Evolutionary conservation across 805 yeast species (phyloP), one percentile per base, ranked within the genome.

Genomic region (Nakazawaea wickerhamii): DNA sequence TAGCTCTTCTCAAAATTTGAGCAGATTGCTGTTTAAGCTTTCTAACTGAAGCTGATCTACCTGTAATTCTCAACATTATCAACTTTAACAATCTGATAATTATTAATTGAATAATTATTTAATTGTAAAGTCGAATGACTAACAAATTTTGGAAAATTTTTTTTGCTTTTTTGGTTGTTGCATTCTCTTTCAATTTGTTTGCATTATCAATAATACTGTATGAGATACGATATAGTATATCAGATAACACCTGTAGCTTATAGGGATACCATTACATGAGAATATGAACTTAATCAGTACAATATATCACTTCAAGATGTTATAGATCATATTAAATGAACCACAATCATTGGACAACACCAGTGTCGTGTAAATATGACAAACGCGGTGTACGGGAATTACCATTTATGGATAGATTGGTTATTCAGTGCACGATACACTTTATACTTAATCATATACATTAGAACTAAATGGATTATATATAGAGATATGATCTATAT

Each of bases 311-410:
- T n/a, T n/a, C n/a, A n/a, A n/a, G n/a, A n/a, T n/a, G n/a, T n/a
- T n/a, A n/a, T n/a, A 6, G 36, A 11, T 18, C 15, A 13, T 10
- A n/a, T 13, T 17, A 3, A 18, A 31, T 17, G 22, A 13, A 17
- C 14, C n/a, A 17, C 32, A 30, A 33, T 13, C 17, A n/a, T n/a
- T n/a, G n/a, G n/a, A n/a, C n/a, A n/a, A n/a, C n/a, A n/a, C n/a
- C n/a, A 20, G 7, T 8, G 36, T 33, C 25, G 36, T 33, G 36
- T 19, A 33, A 4, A 7, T 13, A 9, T 8, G 22, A 17, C 32
- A 25, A 36, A 36, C 39, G 39, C 39, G 39, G 39, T 36, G 30
- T 19, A 27, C 9, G 14, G 23, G 32, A 33, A 26, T 37, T 37
- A 26, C 40, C 33, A 14, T 1, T 19, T 37, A 21, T 4, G 22